Conservation (phyloP, 2,329 filamentous ascomycete genomes). For the Harringtonia aguacate region DNA sequence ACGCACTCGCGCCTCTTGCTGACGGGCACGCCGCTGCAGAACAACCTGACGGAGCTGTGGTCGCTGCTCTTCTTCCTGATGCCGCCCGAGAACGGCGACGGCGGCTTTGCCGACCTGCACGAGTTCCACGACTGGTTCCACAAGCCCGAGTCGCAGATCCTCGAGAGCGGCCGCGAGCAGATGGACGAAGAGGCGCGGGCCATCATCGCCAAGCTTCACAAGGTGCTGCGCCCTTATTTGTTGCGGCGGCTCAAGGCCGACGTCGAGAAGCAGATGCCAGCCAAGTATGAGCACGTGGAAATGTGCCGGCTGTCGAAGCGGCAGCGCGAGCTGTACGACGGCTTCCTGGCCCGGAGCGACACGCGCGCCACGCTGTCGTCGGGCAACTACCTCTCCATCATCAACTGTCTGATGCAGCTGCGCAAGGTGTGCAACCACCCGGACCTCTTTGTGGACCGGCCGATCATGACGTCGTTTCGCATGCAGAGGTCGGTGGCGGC, state of each 20-base stretch:
- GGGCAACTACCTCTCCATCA: conserved; percentile 95
- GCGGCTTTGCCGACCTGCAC: conserved; percentile 86
- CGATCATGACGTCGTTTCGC: conserved; percentile 93
- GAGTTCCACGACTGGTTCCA: conserved; percentile 96
- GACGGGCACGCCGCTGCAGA: conserved; percentile 91
- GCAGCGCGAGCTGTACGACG: conserved; percentile 91
- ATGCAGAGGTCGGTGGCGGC: conserved; percentile 72
- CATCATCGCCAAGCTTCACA: conserved; percentile 88
- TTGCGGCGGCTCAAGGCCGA: conserved; percentile 87
- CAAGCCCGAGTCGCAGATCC: conserved; percentile 87
- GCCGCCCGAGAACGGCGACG: conserved; percentile 77
- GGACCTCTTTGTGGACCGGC: conserved; percentile 89
- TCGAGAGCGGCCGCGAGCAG: conserved; percentile 86
- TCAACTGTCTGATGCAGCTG: conserved; percentile 95
- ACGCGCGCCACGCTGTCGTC: conserved; percentile 82
- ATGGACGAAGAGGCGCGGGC: conserved; percentile 90
- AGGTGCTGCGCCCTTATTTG: conserved; percentile 84
- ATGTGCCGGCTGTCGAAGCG: conserved; percentile 92
- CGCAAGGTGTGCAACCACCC: conserved; percentile 98
- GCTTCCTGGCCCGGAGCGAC: conserved; percentile 82
- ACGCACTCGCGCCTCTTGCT: conserved; percentile 78
- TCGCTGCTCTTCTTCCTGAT: conserved; percentile 94
- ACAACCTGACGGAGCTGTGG: conserved; percentile 95
- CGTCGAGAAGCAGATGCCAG: conserved; percentile 98
- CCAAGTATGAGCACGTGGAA: conserved; percentile 94